Evolutionary conservation across 192 early-diverging fungal genomes (phyloP).

Genomic region (Gryganskiella cystojenkinii): DNA sequence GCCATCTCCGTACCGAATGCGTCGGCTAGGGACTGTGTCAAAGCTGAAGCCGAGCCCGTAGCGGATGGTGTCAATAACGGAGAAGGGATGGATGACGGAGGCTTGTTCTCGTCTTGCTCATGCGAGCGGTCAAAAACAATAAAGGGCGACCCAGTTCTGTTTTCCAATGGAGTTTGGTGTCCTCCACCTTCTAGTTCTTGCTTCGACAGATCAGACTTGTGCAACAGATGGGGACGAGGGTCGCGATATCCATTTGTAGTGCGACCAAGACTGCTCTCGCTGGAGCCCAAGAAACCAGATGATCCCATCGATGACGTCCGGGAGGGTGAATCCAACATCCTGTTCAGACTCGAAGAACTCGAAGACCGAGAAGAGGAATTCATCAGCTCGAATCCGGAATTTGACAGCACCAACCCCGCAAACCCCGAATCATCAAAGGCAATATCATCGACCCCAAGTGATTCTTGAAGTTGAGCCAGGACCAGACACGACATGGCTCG

Average conservation of each 20-base stretch:
- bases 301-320: too few relatives aligned
- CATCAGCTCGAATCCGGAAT: constrained; percentile 11
- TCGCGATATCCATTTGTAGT: too few relatives aligned
- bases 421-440: constrained; percentile 11
- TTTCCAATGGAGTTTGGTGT: too few relatives aligned
- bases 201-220: neutral
- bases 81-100: neutral
- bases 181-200: neutral
- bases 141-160: neutral
- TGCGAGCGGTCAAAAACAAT: constrained; percentile 8
- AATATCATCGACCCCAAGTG: neutral
- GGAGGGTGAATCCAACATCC: neutral
- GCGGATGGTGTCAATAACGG: neutral
- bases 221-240: neutral
- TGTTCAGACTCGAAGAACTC: constrained; percentile 4
- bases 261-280: too few relatives aligned
- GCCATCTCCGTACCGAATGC: constrained; percentile 5
- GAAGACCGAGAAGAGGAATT: neutral
- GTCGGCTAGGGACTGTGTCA: constrained; percentile 9
- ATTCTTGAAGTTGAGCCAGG: constrained; percentile 16
- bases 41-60: neutral
- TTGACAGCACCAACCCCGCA: neutral
- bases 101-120: neutral
- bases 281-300: too few relatives aligned
- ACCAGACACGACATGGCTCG: constrained; percentile 44